Evolutionary conservation across 2,329 filamentous ascomycete species (phyloP), one percentile per base, ranked within the genome.

Genomic region (Alternaria metachromatica): DNA sequence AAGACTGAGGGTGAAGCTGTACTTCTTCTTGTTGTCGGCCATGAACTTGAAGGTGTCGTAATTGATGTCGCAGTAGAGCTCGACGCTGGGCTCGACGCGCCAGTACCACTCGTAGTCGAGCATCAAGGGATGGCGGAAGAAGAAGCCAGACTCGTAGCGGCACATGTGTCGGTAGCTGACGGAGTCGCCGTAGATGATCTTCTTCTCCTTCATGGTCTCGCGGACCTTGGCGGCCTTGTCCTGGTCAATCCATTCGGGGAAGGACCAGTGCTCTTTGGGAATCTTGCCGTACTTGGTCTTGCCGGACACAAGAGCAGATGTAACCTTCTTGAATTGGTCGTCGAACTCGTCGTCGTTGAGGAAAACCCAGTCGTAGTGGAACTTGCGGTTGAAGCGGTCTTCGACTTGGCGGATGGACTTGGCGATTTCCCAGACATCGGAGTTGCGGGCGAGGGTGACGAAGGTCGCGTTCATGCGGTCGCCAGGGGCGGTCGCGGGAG

Each of bases 81-180:
- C 92, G 78, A 99, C 90, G 82, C 92, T 96, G 73, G 96, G 96
- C 86, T 99, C 96, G 13, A 99, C 96, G 72, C 96, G 93, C 96
- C 96, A 99, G 87, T 99, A 99, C 88, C 93, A 99, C 79, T 99
- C 96, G 82, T 97, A 99, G 80, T 98, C 94, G 80, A 92, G 83
- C 92, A 99, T 94, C 71, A 97, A 84, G 28, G 89, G 88, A 80
- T 99, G 96, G 65, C 92, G 93, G 89, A 98, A 99, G 87, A 99
- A 99, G 87, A 99, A 99, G 43, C 96, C 96, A 8, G 95, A 98
- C 83, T 99, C 96, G 79, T 97, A 99, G 69, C 96, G 93, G 83
- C 96, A 99, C 96, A 99, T 99, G 86, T 99, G 96, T 68, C 96
- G 90, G 85, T 99, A 99, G 84, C 93, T 97, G 83, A 97, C 84